Percentiles rank a stretch among this genome's conserved stretches.
phyloP scores from a whole-genome alignment of 75 land plant genomes.

The Cupressus sempervirens region DNA sequence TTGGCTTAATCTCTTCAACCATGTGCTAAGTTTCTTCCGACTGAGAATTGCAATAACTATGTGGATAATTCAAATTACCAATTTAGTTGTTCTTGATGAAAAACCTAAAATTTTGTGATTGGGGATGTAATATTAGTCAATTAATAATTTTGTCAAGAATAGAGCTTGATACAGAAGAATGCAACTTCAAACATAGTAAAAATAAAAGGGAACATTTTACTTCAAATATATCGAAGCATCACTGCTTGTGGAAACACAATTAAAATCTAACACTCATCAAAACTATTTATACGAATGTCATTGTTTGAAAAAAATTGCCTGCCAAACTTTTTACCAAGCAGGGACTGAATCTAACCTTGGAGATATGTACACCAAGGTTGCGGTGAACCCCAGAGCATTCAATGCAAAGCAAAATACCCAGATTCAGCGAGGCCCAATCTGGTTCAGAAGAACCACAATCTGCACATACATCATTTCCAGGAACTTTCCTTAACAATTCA shows the following conservation, averaged over 20 bases:
- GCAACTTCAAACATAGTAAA: not conserved
- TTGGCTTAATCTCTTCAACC: not conserved
- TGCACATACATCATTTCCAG: conserved; percentile 82
- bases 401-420: conserved; percentile 79
- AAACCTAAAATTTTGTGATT: not conserved
- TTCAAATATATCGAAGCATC: not conserved
- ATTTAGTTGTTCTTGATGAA: not conserved
- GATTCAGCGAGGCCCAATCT: conserved; percentile 91
- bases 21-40: not conserved
- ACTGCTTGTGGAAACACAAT: not conserved
- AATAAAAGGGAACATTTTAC: not conserved
- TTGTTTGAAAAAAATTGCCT: not conserved
- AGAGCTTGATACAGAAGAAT: not conserved
- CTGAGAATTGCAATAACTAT: not conserved
- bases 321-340: not conserved
- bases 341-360: conserved; percentile 51
- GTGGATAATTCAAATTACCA: not conserved
- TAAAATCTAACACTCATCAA: not conserved
- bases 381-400: conserved; percentile 95
- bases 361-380: conserved; percentile 90
- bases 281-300: not conserved
- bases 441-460: conserved; percentile 90
- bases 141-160: not conserved
- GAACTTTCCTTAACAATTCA: conserved; percentile 59
- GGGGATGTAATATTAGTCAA: not conserved